Base-by-base conservation (phyloP, 345 rosid genomes). In the Eucalyptus grandis region DNA sequence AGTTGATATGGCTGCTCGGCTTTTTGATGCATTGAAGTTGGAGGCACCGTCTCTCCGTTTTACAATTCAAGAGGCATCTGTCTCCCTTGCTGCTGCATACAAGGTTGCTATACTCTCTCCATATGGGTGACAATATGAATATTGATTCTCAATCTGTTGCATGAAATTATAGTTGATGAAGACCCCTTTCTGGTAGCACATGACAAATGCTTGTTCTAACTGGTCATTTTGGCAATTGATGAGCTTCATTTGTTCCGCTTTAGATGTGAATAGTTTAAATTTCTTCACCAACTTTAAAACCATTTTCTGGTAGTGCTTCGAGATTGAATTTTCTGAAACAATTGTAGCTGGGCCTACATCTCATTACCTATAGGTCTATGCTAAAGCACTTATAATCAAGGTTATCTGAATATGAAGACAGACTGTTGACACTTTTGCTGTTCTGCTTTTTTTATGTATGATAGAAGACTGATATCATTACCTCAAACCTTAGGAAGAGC, bases 1-100 rank as follows among this genome's bases (percentile, higher is more conserved):
- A 92, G 94, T 94, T 92, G 98, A 98, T 91, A 94, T 98, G 98
- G 98, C 96, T 85, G 94, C 93, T 90, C 98, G 97, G 54, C 98
- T 97, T 93, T 98, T 98, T 92, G 93, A 94, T 90, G 97, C 99
- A 86, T 88, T 98, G 93, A 97, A 97, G 95, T 89, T 89, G 89
- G 98, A 98, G 92, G 88, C 94, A 24, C 95, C 92, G 67, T 94
- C 96, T 90, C 95, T 97, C 91, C 97, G 98, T 88, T 92, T 93
- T 82, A 91, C 94, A 69, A 93, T 98, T 88, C 99, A 97, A 93
- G 99, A 98, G 90, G 96, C 99, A 88, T 92, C 97, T 54, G 91
- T 91, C 92, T 94, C 98, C 80, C 96, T 98, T 92, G 96, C 96
- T 90, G 91, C 93, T 93, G 99, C 98, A 9, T 98, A 97, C 93